Conservation (phyloP, 2,329 filamentous ascomycete genomes). For the Neospermospora avenae region DNA sequence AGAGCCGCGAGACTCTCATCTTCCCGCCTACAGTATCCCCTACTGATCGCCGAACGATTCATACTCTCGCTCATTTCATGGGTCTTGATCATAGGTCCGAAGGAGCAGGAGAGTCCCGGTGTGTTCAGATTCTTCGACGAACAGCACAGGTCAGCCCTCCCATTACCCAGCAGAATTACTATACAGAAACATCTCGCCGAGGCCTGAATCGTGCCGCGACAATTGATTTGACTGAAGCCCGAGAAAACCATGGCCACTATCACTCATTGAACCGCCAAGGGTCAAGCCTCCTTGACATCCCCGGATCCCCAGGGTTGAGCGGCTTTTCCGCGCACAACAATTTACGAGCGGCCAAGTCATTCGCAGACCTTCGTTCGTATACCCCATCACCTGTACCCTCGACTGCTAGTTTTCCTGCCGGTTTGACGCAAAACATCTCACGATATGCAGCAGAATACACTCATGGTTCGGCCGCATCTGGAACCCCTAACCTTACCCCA, state of each 20-base stretch:
- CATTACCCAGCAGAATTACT: constrained; percentile 47
- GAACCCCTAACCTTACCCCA: constrained; percentile 66
- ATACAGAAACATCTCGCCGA: constrained; percentile 74
- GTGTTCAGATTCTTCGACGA: constrained; percentile 83
- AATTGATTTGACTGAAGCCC: constrained; percentile 86
- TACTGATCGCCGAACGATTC: constrained; percentile 82
- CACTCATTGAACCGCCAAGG: constrained; percentile 76
- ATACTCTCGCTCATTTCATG: constrained; percentile 94
- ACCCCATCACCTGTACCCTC: constrained; percentile 91
- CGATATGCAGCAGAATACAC: constrained; percentile 53
- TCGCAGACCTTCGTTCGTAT: constrained; percentile 91
- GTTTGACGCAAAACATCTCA: constrained; percentile 59
- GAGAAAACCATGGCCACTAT: constrained; percentile 66
- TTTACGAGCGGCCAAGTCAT: constrained; percentile 90
- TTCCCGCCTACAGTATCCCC: constrained; percentile 81
- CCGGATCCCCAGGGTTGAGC: constrained; percentile 68
- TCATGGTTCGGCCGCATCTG: constrained; percentile 57
- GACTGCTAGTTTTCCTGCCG: constrained; percentile 79
- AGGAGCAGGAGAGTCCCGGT: constrained; percentile 80
- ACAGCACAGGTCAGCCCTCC: constrained; percentile 37
- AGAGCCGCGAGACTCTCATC: constrained; percentile 72
- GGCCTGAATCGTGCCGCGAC: constrained; percentile 92
- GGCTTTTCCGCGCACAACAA: constrained; percentile 69
- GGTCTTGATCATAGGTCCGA: constrained; percentile 87
- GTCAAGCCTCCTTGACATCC: constrained; percentile 77